Conservation (phyloP, 2,329 filamentous ascomycete species). For the Harringtonia aguacate region DNA sequence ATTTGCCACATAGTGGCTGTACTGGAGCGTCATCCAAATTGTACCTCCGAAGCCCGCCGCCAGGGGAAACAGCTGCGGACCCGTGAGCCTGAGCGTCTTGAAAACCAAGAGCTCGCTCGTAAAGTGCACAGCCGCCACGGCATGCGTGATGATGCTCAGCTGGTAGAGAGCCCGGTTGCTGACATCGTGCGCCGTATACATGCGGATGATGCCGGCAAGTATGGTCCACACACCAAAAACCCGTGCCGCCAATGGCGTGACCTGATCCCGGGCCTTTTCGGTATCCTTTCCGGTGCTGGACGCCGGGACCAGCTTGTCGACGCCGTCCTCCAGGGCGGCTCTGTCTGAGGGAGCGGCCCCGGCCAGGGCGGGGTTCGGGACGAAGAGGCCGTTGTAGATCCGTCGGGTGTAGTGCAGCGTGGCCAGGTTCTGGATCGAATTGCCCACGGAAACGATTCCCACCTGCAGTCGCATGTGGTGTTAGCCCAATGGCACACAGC, state of each 20-base stretch:
- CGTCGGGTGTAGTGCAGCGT: conserved; percentile 76
- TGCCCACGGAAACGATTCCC: conserved; percentile 70
- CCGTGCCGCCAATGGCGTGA: conserved; percentile 65
- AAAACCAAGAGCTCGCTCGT: conserved; percentile 71
- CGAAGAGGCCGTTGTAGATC: conserved; percentile 64
- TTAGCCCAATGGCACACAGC: not conserved
- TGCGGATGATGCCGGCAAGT: conserved; percentile 62
- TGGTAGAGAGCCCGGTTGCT: conserved; percentile 64
- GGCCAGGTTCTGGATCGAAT: conserved; percentile 73
- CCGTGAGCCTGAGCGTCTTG: conserved; percentile 57
- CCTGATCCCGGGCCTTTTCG: conserved; percentile 41
- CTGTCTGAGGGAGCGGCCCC: conserved; percentile 20
- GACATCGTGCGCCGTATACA: conserved; percentile 79
- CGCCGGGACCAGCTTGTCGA: conserved; percentile 38
- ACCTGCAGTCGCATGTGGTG: conserved; percentile 49
- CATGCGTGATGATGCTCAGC: conserved; percentile 72
- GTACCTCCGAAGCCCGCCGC: conserved; percentile 31
- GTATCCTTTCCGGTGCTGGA: conserved; percentile 31
- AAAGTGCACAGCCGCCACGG: conserved; percentile 69
- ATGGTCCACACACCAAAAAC: conserved; percentile 86
- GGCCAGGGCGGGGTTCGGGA: conserved; percentile 34
- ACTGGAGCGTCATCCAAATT: conserved; percentile 57
- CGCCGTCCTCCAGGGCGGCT: conserved; percentile 35
- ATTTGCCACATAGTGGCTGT: conserved; percentile 51
- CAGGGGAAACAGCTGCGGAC: conserved; percentile 45